phyloP scores from a whole-genome alignment of 306 rosid genomes.

The Ziziphus jujuba region DNA sequence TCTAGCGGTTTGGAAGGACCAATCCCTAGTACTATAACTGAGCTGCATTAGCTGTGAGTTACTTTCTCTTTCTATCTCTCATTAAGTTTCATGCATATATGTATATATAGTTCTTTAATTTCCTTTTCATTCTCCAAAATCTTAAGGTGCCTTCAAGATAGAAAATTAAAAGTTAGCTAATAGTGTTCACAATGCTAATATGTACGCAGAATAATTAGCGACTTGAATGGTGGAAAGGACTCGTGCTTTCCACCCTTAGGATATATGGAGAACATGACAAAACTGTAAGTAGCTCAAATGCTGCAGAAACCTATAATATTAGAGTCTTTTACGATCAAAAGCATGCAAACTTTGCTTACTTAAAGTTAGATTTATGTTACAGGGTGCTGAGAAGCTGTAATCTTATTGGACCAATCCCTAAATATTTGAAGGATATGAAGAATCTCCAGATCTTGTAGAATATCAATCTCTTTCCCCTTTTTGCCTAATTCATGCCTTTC shows the following conservation, averaged over 20 bases:
- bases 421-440: slow-evolving; percentile 1
- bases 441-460: slow-evolving; percentile 15
- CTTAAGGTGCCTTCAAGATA: too few species aligned
- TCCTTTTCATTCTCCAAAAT: too few species aligned
- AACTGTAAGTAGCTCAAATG: too few species aligned
- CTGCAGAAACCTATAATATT: too few species aligned
- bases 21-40: slow-evolving; percentile 27
- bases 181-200: too few species aligned
- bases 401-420: slow-evolving; percentile 24
- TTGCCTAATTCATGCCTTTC: too few species aligned
- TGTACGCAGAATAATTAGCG: slow-evolving; percentile 34
- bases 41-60: slow-evolving; percentile 26
- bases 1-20: slow-evolving; percentile 36
- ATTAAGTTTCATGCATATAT: too few species aligned
- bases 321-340: too few species aligned
- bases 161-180: too few species aligned
- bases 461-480: too few species aligned
- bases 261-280: slow-evolving; percentile 1
- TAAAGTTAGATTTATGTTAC: neutral
- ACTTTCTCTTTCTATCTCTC: too few species aligned
- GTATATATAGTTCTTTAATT: too few species aligned
- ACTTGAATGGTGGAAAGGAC: slow-evolving; percentile 21
- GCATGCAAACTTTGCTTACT: neutral
- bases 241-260: slow-evolving; percentile 23
- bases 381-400: slow-evolving; percentile 36